Base-by-base conservation (phyloP, 192 early-diverging fungal genomes). In the Helicostylum pulchrum region DNA sequence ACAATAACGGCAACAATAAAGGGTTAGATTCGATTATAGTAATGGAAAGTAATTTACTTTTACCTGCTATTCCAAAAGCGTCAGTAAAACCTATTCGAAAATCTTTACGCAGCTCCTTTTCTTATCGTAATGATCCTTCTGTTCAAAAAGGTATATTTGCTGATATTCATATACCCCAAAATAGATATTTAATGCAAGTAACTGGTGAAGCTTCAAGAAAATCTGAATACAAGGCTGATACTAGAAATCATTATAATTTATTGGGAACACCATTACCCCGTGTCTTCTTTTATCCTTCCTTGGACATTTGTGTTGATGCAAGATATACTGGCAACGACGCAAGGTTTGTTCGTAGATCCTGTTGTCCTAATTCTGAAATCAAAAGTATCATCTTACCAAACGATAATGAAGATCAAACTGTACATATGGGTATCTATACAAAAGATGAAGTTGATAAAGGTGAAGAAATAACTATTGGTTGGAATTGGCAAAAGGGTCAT, bases 171-270 rank as follows among this genome's bases (percentile, higher is more conserved):
- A 81, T 92, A 49, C 57, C 76, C 1, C 61, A 77, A 0, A 69
- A 80, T 11, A 65, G 78, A 34, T 93, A 84, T 65, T 77, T 97
- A 46, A 77, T 85, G 68, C 88, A 95, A 52, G 91, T 89, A 67
- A 85, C 85, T 53, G 94, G 94, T 15, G 82, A 87, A 46, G 77
- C 89, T 11, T 59, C 80, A 0, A 72, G 89, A 23, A 88, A 90
- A 52, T 83, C 83, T 9, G 78, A 75, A 14, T 88, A 90, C 75
- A 86, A 87, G 64, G 61, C 76, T 21, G 10, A 30, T 2, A 74
- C 84, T 15, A 79, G 76, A 49, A 85, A 89, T 70, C 75, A 86
- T 30, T 92, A 88, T 65, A 73, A 77, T 36, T 72, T 86, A 20
- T 49, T 92, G 49, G 82, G 84, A 5, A 86, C 84, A 2, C 80